Percentiles rank a stretch among this genome's conserved stretches.
phyloP scores from a whole-genome alignment of 176 grass and related monocot genomes.

The Cocos nucifera region DNA sequence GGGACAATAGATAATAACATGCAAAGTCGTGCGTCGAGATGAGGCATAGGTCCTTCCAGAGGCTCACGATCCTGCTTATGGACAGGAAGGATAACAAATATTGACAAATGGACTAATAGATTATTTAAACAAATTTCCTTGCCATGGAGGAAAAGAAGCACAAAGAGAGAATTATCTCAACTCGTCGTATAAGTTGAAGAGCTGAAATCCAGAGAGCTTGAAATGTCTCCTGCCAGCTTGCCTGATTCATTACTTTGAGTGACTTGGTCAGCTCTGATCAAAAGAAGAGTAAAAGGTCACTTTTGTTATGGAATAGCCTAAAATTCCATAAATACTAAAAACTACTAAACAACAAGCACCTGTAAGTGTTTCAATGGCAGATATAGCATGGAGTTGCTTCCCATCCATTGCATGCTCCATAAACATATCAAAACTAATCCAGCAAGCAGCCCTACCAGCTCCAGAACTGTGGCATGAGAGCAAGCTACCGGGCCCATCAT shows the following conservation, averaged over 20 bases:
- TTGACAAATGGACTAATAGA: no score
- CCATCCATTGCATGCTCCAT: slow-evolving; percentile 17
- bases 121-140: no score
- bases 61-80: not conserved
- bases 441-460: slow-evolving; percentile 1
- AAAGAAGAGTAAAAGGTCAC: no score
- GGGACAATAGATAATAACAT: slow-evolving; percentile 8
- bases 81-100: slow-evolving; percentile 1
- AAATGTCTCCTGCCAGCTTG: slow-evolving; percentile 15
- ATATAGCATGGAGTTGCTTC: not conserved
- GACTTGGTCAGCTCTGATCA: not conserved
- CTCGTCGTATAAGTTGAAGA: slow-evolving; percentile 12
- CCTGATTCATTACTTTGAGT: slow-evolving; percentile 11
- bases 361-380: slow-evolving; percentile 2
- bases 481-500: not conserved
- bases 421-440: slow-evolving; percentile 16
- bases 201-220: slow-evolving; percentile 12
- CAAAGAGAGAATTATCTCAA: not conserved
- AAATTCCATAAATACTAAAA: no score
- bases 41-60: slow-evolving; percentile 1
- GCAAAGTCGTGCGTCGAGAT: slow-evolving; percentile 2
- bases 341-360: not conserved
- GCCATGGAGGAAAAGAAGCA: no score
- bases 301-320: no score
- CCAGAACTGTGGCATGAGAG: not conserved